phyloP scores from a whole-genome alignment of 257 asterid genomes.

The Phtheirospermum japonicum region DNA sequence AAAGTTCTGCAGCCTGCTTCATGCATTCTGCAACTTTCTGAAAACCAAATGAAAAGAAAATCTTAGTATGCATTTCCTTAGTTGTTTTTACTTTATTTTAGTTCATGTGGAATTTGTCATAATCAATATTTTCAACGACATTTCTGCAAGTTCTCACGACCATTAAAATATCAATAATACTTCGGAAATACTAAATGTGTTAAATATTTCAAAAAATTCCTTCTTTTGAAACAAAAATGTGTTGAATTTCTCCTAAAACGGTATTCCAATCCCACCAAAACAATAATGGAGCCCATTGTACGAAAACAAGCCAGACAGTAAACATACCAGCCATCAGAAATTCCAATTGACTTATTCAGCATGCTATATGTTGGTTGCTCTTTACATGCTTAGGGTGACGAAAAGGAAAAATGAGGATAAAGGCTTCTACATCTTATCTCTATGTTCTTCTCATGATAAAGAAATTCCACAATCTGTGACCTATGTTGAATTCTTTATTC shows the following conservation, averaged over 20 bases:
- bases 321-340: background rate
- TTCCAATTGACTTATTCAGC: background rate
- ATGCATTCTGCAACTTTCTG: constrained; percentile 74
- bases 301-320: constrained; percentile 9
- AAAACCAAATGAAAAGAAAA: constrained; percentile 27
- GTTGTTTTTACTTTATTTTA: constrained; percentile 1
- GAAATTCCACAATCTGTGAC: background rate
- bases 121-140: constrained; percentile 5
- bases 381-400: background rate
- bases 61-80: constrained; percentile 3
- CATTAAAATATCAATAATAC: constrained; percentile 2
- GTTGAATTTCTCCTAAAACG: background rate
- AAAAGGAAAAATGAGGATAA: background rate
- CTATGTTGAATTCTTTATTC: background rate
- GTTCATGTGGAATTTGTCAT: constrained; percentile 11
- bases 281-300: too few species aligned
- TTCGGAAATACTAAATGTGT: background rate
- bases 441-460: too few species aligned
- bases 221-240: background rate
- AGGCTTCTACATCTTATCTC: too few species aligned
- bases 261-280: too few species aligned
- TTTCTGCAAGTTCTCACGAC: background rate
- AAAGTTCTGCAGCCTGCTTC: constrained; percentile 55
- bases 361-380: background rate
- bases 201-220: too few species aligned